phyloP scores from a whole-genome alignment of 495 filamentous ascomycete species.

The Penicillium argentinense region DNA sequence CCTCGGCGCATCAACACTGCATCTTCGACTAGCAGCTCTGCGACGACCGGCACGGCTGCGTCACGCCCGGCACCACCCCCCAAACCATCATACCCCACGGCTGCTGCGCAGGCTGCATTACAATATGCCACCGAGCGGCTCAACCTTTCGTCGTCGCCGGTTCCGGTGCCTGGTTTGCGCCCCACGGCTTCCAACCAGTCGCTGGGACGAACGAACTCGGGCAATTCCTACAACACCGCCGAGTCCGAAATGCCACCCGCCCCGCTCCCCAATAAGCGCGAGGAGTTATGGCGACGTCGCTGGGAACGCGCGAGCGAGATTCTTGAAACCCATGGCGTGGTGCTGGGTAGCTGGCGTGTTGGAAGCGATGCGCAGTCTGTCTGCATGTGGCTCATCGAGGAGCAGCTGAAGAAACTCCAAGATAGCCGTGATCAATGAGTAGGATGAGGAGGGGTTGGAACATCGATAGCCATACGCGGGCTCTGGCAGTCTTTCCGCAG shows the following conservation, averaged over 20 bases:
- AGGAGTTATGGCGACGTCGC: constrained; percentile 79
- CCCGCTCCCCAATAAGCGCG: constrained; percentile 64
- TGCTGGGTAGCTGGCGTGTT: constrained; percentile 79
- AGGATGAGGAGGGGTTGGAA: neutral
- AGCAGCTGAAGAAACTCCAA: constrained; percentile 32
- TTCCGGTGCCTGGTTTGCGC: constrained; percentile 19
- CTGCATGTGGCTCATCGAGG: constrained; percentile 51
- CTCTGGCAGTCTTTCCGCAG: too few relatives aligned
- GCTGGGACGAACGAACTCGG: constrained; percentile 16
- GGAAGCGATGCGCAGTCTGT: constrained; percentile 75
- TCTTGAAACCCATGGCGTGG: constrained; percentile 66
- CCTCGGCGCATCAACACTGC: constrained; percentile 37
- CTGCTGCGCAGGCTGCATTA: constrained; percentile 31
- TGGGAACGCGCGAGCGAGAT: constrained; percentile 73
- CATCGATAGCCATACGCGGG: too few relatives aligned
- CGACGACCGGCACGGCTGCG: constrained; percentile 12
- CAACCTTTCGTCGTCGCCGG: constrained; percentile 20
- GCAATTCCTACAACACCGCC: constrained; percentile 10
- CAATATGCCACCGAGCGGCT: constrained; percentile 39
- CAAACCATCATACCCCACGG: constrained; percentile 31
- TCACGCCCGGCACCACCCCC: constrained; percentile 15
- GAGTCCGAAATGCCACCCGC: constrained; percentile 24
- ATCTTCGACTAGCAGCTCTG: constrained; percentile 16
- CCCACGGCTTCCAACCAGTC: constrained; percentile 32
- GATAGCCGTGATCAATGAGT: neutral